Evolutionary conservation across 176 grass and related monocot genomes (phyloP), one percentile per base, ranked within the genome.

Genomic region (Eremochloa ophiuroides): DNA sequence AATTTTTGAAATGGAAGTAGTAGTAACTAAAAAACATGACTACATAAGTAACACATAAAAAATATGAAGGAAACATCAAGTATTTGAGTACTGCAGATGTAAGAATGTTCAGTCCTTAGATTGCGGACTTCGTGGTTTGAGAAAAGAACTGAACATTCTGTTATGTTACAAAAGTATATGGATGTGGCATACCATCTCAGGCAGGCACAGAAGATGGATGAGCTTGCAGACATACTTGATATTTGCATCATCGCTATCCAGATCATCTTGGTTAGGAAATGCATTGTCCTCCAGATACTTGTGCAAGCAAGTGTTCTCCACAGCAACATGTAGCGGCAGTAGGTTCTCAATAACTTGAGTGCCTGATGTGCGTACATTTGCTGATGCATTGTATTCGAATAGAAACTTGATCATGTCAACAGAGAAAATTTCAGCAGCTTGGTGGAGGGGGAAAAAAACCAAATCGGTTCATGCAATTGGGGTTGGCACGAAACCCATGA

Each of bases 371-470:
- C 67, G 22, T 70, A 70, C 4, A 70, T 42, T 43, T 1, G 67
- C 7, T 26, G 6, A 16, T 6, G 39, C 67, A 42, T 40, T 40
- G 6, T 43, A 11, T 12, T 14, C 4, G 4, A 70, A 3, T 12
- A 70, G 67, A 38, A 70, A 27, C 67, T 70, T 70, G 38, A 70
- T 43, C 67, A 70, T 70, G 5, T 70, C 39, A 70, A 70, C n/a
- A 70, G 67, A 27, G 13, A 70, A 69, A 1, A 4, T 43, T 8
- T 70, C 67, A 43, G 67, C 67, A 27, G 67, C 67, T 42, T 70
- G 8, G 5, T 70, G 67, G 1, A 69, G 38, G 22, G 67, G 39
- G 38, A 25, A 70, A 35, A 3, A 14, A 23, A n/a, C 67, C 67
- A 70, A 42, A 70, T 70, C 16, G 67, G 39, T 8, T 70, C 38